Evolutionary conservation across 106 monocot species (phyloP), one percentile per base, ranked within the genome.

Genomic region (Allium sativum): DNA sequence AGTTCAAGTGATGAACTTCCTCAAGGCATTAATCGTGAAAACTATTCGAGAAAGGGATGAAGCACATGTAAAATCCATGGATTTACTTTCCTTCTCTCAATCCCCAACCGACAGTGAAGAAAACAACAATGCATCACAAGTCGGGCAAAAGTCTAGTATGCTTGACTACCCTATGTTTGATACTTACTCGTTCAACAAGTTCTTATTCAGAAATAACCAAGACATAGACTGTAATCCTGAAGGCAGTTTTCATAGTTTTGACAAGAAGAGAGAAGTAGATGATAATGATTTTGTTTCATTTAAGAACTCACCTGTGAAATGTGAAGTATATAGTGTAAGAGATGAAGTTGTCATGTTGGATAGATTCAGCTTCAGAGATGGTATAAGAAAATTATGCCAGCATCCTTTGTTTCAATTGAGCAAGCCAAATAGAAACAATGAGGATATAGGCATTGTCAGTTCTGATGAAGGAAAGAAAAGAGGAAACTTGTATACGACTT

Each of bases 1-100:
- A 19, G 89, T 85, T 43, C 93, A 85, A 78, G 82, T 93, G 52
- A 93, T 93, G 93, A 93, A 93, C 61, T 79, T 93, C 16, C 74
- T 94, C 55, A 94, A 77, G 69, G 79, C 83, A 61, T 68, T 94
- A 66, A 79, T 89, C 45, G 50, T 79, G 20, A 89, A 79, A 56
- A 86, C 68, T 14, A 66, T 83, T 9, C 64, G 70, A 54, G 83
- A 83, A 81, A 83, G 93, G 72, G 63, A 78, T 41, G 85, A 75
- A 47, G 62, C 62, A 67, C 48, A 55, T 43, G 54, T 18, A 11
- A 76, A 73, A 48, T 45, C n/a, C 44, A 53, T 43, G 52, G 42
- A 73, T 5, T 63, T 48, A 7, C 63, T 56, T 13, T 71, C 78
- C 10, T 75, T 74, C 51, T 76, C 68, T 20, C 66, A 73, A 52